Evolutionary conservation across 148 eudicot species (phyloP).

Genomic region (Arctostaphylos glauca): DNA sequence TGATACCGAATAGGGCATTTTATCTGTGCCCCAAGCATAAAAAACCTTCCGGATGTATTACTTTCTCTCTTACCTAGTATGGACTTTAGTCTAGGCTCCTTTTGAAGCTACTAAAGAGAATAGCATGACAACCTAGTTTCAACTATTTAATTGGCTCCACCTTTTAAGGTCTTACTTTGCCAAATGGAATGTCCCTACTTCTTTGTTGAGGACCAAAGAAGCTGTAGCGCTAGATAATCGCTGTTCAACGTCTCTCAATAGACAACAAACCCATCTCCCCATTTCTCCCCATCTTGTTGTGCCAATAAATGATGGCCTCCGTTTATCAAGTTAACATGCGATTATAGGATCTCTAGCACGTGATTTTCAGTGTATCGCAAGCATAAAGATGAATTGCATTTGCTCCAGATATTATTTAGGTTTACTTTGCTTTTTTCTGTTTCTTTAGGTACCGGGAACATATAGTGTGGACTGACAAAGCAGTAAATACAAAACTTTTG

Average conservation of each 20-base stretch:
- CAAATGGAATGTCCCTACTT: neutral
- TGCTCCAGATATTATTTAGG: neutral
- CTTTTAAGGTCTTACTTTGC: neutral
- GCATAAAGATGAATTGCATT: neutral
- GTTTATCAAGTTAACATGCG: neutral
- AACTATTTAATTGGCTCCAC: neutral
- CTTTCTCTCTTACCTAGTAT: neutral
- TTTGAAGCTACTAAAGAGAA: neutral
- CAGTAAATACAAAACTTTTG: constrained; percentile 37
- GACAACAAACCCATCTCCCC: neutral
- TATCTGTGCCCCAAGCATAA: neutral
- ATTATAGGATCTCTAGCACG: neutral
- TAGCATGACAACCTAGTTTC: neutral
- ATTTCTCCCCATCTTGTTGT: neutral
- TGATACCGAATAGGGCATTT: neutral
- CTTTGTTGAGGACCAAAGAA: neutral
- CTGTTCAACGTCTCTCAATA: neutral
- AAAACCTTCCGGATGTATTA: neutral
- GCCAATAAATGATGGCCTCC: neutral
- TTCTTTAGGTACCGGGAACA: constrained; percentile 55
- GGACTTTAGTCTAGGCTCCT: neutral
- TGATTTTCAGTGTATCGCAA: neutral
- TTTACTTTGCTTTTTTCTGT: neutral
- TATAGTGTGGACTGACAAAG: constrained; percentile 50
- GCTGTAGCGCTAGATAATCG: neutral